Conservation (phyloP, 2,329 filamentous ascomycete genomes). For the Laburnicola sp. region DNA sequence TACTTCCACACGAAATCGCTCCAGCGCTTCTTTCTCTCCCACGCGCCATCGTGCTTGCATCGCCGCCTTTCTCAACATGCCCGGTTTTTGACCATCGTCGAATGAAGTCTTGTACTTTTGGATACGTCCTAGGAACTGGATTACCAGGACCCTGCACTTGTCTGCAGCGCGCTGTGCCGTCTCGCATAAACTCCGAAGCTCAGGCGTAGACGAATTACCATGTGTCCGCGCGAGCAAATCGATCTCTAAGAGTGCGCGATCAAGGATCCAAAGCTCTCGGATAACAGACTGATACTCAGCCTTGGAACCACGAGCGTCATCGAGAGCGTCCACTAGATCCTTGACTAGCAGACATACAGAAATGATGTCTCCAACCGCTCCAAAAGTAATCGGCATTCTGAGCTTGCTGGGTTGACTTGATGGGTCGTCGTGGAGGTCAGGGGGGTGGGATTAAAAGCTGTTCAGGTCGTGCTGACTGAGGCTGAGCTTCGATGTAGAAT, state of each 20-base stretch:
- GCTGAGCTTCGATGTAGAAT: too few relatives aligned
- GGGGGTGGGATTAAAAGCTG: too few relatives aligned
- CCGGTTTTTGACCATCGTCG: constrained; percentile 1
- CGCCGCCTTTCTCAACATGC: constrained; percentile 2
- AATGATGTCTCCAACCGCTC: constrained; percentile 38
- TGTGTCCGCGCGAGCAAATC: constrained; percentile 16
- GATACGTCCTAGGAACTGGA: constrained; percentile 4
- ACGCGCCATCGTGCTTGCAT: constrained; percentile 16
- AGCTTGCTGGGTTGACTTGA: background rate
- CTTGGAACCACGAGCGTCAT: constrained; percentile 32
- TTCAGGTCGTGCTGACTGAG: too few relatives aligned
- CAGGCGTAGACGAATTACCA: constrained; percentile 4
- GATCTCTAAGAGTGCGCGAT: constrained; percentile 18
- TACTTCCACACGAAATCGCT: constrained; percentile 18
- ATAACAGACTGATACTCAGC: constrained; percentile 34
- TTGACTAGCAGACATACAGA: constrained; percentile 32
- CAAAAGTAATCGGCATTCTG: constrained; percentile 29
- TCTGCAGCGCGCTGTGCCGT: constrained; percentile 10
- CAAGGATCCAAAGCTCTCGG: constrained; percentile 30
- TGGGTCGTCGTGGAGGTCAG: background rate
- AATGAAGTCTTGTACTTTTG: constrained; percentile 12
- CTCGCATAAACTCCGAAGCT: constrained; percentile 10
- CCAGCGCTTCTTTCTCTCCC: constrained; percentile 16
- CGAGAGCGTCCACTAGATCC: constrained; percentile 32
- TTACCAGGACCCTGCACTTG: constrained; percentile 8